Percentiles rank a stretch among this genome's conserved stretches.
phyloP scores from a whole-genome alignment of 2,329 filamentous ascomycete species.

The Xenoacremonium recifei region DNA sequence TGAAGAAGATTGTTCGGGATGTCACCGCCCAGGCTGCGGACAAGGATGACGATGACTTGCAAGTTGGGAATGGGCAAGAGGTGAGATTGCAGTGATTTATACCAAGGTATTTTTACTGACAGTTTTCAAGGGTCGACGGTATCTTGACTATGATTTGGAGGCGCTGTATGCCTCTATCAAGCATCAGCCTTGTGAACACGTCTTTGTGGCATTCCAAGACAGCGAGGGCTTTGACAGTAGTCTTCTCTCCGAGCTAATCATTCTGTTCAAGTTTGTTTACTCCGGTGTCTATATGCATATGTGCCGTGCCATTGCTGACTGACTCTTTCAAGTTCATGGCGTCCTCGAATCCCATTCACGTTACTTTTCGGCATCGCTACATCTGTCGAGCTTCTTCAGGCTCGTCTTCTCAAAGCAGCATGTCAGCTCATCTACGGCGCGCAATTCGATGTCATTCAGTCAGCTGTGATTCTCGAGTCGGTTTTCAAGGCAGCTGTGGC shows the following conservation, averaged over 20 bases:
- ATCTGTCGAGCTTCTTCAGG: slow-evolving; percentile 76
- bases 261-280: slow-evolving; percentile 60
- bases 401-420: slow-evolving; percentile 67
- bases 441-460: slow-evolving; percentile 76
- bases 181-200: slow-evolving; percentile 51
- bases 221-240: slow-evolving; percentile 77
- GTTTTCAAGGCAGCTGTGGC: slow-evolving; percentile 67
- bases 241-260: slow-evolving; percentile 69
- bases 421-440: slow-evolving; percentile 66
- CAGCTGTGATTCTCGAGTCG: slow-evolving; percentile 68
- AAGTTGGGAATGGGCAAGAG: slow-evolving; percentile 44
- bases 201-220: slow-evolving; percentile 75
- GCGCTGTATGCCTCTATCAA: slow-evolving; percentile 62
- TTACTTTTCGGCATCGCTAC: slow-evolving; percentile 79
- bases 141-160: slow-evolving; percentile 77
- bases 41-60: slow-evolving; percentile 58
- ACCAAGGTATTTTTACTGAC: slow-evolving; percentile 11
- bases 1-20: slow-evolving; percentile 73
- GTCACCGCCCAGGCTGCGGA: slow-evolving; percentile 49
- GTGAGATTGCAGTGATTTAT: slow-evolving; percentile 34
- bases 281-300: not conserved
- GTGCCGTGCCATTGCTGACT: slow-evolving; percentile 2
- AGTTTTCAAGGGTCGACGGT: slow-evolving; percentile 54
- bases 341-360: slow-evolving; percentile 72
- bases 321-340: slow-evolving; percentile 57